Conservation (phyloP, 148 eudicot genomes). For the Cornus controversa region DNA sequence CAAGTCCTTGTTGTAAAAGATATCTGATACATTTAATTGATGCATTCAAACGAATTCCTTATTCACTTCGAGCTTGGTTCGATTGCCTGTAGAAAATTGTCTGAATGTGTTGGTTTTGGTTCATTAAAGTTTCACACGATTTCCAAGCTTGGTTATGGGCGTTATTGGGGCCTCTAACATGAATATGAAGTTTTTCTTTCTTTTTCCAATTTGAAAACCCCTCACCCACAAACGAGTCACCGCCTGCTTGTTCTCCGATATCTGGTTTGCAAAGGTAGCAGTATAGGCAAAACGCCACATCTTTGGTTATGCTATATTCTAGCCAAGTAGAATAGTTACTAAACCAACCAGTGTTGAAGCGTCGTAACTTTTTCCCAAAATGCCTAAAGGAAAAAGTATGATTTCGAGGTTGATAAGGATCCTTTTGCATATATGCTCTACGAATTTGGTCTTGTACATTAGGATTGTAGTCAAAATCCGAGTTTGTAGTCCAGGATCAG, state of each 20-base stretch:
- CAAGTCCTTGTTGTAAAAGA: neutral
- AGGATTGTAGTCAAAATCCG: slow-evolving; percentile 7
- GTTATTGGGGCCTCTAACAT: too few species aligned
- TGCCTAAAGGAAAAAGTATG: too few species aligned
- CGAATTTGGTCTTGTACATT: slow-evolving; percentile 19
- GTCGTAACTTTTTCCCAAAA: too few species aligned
- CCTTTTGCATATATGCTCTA: slow-evolving; percentile 12
- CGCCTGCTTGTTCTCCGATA: too few species aligned
- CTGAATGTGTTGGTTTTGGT: slow-evolving; percentile 8
- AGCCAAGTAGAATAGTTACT: too few species aligned
- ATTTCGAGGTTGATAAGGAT: slow-evolving; percentile 23
- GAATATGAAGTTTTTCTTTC: too few species aligned
- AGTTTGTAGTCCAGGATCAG: neutral
- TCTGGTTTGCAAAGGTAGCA: too few species aligned
- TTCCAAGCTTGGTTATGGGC: neutral
- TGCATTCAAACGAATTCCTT: slow-evolving; percentile 8
- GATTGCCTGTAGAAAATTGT: neutral
- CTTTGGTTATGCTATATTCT: too few species aligned
- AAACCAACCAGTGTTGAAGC: too few species aligned
- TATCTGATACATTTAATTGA: slow-evolving; percentile 11
- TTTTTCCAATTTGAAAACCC: too few species aligned
- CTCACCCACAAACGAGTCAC: too few species aligned
- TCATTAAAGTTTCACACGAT: slow-evolving; percentile 11
- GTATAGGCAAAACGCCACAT: too few species aligned
- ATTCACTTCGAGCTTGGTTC: neutral